Evolutionary conservation across 768 basidiomycete species (phyloP).

Genomic region (Suillus subluteus): DNA sequence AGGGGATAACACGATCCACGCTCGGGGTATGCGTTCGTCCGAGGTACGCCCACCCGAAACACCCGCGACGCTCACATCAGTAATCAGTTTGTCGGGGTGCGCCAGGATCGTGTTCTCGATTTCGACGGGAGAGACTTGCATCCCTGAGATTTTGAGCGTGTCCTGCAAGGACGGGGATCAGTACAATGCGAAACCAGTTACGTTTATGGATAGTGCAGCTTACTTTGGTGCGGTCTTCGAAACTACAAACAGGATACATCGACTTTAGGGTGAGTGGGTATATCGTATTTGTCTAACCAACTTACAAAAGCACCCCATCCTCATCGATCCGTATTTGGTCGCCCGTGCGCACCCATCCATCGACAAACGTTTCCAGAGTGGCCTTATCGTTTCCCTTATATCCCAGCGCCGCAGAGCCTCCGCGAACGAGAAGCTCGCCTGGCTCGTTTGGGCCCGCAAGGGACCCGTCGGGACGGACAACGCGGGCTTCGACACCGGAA

Average conservation of each 20-base stretch:
- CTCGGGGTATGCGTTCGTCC: conserved; percentile 70
- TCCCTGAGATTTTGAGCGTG: conserved; percentile 71
- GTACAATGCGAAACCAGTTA: conserved; percentile 21
- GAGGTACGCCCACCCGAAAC: conserved; percentile 65
- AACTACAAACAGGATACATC: conserved; percentile 40
- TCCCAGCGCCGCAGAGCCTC: conserved; percentile 54
- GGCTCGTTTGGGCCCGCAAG: conserved; percentile 56
- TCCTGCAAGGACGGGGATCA: conserved; percentile 43
- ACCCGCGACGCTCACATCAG: conserved; percentile 70
- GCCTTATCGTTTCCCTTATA: conserved; percentile 71
- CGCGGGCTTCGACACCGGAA: conserved; percentile 60
- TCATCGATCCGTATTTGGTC: conserved; percentile 61
- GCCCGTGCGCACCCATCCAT: conserved; percentile 72
- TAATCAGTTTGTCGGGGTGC: conserved; percentile 59
- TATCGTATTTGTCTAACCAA: conserved; percentile 1
- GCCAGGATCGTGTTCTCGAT: conserved; percentile 64
- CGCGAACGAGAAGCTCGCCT: conserved; percentile 62
- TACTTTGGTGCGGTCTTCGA: conserved; percentile 69
- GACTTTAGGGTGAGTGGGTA: not conserved
- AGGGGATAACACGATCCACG: conserved; percentile 70
- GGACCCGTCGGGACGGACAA: conserved; percentile 54
- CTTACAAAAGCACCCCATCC: conserved; percentile 62
- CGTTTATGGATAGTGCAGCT: not conserved
- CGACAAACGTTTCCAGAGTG: conserved; percentile 58
- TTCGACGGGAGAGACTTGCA: conserved; percentile 73